Evolutionary conservation across 1,284 basidiomycete species (phyloP), one percentile per base, ranked within the genome.

Genomic region (Gymnopus androsaceus): DNA sequence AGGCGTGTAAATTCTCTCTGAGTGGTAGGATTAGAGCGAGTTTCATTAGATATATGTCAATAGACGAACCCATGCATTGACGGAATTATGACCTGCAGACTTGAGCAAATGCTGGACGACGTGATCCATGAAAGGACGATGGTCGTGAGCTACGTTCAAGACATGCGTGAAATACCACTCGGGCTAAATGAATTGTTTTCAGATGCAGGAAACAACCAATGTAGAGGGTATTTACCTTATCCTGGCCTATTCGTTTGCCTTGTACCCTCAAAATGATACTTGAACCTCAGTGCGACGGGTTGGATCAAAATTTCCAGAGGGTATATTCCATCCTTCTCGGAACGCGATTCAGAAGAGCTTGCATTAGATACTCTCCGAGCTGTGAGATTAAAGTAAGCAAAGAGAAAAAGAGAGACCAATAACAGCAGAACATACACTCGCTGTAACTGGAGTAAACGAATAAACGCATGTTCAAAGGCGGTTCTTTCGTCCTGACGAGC

Each of bases 131-230:
- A 98, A 93, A 19, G 78, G 66, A 33, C 83, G 77, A 63, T 96
- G 94, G 58, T 94, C 90, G 64, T 92, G 91, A 31, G 85, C 80
- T 53, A 88, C 81, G 64, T 97, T 93, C 27, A 92, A 77, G 15
- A 98, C 80, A 69, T 98, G 92, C 2, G 92, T 89, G 64, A 99
- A 91, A 64, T 92, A 98, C 94, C 96, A 99, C 71, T 98, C 97
- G 1, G 96, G 96, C 91, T 95, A 66, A 54, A 41, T 36, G 40
- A 36, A 36, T 46, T 42, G 12, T 31, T 56, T 31, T n/a, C 38
- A 21, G 12, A 17, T 28, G 25, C 25, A 17, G 2, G 58, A 14
- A 21, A 40, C 19, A n/a, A 9, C 2, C 49, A 34, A 12, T 14
- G 17, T 33, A 42, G 21, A 19, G 50, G 23, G 25, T 40, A 63